Conservation (phyloP, 768 basidiomycete genomes). For the Naganishia randhawae region DNA sequence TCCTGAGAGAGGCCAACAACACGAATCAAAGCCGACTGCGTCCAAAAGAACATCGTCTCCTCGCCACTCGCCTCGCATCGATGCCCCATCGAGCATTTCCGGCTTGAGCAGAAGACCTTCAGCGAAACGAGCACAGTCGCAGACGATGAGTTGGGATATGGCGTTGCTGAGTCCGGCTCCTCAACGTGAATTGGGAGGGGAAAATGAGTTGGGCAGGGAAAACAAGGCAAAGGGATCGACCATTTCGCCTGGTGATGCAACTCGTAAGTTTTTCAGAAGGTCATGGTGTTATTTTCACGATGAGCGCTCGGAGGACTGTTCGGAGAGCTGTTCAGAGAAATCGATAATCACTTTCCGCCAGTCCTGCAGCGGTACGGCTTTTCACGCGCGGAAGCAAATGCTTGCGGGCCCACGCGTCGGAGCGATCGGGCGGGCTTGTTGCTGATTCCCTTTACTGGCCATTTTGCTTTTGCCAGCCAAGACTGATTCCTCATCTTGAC, state of each 20-base stretch:
- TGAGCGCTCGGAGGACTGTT: too few species aligned
- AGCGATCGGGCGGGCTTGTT: too few species aligned
- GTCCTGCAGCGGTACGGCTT: not conserved
- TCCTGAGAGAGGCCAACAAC: not conserved
- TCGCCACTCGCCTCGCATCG: not conserved
- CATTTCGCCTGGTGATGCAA: not conserved
- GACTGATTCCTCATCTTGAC: not conserved
- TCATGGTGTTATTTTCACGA: not conserved
- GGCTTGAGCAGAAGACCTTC: not conserved
- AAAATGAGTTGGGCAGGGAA: not conserved
- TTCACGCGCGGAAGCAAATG: not conserved
- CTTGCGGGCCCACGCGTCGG: too few species aligned
- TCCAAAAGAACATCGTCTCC: not conserved
- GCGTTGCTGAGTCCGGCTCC: constrained; percentile 15
- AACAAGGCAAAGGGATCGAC: not conserved
- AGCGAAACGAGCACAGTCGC: not conserved
- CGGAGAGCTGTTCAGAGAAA: too few species aligned
- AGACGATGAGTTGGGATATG: constrained; percentile 17
- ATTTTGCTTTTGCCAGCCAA: not conserved
- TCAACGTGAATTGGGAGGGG: not conserved
- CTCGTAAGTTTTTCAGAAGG: not conserved
- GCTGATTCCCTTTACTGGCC: too few species aligned
- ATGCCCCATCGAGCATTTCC: not conserved
- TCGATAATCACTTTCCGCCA: not conserved
- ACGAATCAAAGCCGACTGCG: not conserved